Evolutionary conservation across 306 rosid genomes (phyloP), one percentile per base, ranked within the genome.

Genomic region (Hylodesmum podocarpum): DNA sequence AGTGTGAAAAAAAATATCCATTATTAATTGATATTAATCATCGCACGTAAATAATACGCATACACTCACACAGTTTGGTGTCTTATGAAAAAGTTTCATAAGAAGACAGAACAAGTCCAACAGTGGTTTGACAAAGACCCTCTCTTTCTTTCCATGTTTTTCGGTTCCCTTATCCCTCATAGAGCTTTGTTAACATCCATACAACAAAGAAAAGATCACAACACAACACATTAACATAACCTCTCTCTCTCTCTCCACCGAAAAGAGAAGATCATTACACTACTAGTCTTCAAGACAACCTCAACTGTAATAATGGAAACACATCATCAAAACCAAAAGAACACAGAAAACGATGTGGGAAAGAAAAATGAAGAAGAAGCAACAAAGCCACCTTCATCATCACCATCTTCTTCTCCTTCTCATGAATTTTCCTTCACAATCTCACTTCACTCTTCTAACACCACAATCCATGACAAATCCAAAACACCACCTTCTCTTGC

Each of bases 351-450:
- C 58, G 71, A 78, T 69, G 79, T 70, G 65, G 78, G 41, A 51
- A 81, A 75, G 25, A 40, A 69, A 40, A 75, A 22, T 61, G 81
- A 61, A 68, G 65, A 33, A 54, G 78, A 69, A 64, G 53, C 80
- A 28, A 16, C 72, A 43, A 75, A 75, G 41, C 81, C 77, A 49
- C 62, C 67, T 24, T 77, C 93, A 6, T 44, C 87, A 33, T 82
- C 91, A 16, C 82, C 88, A 47, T 77, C 98, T 2, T 91, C 98
- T 22, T 94, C 98, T 43, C 98, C 98, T 46, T 73, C 93, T 41
- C 98, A 94, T 63, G 98, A 94, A 14, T 94, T 94, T 81, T 90
- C 97, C 84, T 94, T 94, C 90, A 89, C 97, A 82, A 87, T 92
- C 77, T 94, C 98, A 39, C 89, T 92, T 54, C 94, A 89, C 75